These are phyloP conservation scores for Pichia membranifaciens DNA, from an alignment of 805 yeast species.

Conservation along the genomic window DNA sequence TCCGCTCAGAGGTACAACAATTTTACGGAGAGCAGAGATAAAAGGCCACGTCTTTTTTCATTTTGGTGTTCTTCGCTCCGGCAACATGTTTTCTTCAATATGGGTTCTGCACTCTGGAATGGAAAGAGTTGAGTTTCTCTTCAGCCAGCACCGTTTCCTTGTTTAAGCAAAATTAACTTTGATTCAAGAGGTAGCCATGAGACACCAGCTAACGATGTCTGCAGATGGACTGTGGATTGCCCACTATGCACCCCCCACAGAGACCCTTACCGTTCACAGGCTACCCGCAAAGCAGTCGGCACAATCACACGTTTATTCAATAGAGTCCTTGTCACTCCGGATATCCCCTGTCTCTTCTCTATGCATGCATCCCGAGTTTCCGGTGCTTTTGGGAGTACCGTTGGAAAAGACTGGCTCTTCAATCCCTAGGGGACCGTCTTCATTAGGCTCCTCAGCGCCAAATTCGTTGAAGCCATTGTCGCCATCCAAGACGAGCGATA, in stretches of 20 bases:
- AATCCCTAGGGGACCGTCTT: neutral
- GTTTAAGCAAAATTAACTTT: no score
- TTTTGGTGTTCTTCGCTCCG: no score
- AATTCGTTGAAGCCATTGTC: no score
- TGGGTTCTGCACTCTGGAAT: no score
- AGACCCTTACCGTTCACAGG: conserved; percentile 2
- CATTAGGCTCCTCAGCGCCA: neutral
- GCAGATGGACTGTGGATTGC: neutral
- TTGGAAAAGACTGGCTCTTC: neutral
- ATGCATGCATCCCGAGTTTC: conserved; percentile 1
- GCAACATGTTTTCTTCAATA: no score
- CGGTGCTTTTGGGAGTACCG: neutral
- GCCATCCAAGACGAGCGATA: no score
- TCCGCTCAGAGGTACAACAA: no score
- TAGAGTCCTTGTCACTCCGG: neutral
- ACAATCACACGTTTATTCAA: neutral
- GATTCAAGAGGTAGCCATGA: neutral
- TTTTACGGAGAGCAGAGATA: neutral
- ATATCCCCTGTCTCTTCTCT: conserved; percentile 1
- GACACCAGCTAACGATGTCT: conserved; percentile 5
- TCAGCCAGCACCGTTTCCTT: no score
- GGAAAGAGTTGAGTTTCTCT: no score
- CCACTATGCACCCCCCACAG: conserved; percentile 9
- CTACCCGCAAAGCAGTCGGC: neutral
- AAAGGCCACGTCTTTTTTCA: conserved; percentile 1